phyloP scores from a whole-genome alignment of 1,284 basidiomycete genomes.

The Ceratobasidium sp. region DNA sequence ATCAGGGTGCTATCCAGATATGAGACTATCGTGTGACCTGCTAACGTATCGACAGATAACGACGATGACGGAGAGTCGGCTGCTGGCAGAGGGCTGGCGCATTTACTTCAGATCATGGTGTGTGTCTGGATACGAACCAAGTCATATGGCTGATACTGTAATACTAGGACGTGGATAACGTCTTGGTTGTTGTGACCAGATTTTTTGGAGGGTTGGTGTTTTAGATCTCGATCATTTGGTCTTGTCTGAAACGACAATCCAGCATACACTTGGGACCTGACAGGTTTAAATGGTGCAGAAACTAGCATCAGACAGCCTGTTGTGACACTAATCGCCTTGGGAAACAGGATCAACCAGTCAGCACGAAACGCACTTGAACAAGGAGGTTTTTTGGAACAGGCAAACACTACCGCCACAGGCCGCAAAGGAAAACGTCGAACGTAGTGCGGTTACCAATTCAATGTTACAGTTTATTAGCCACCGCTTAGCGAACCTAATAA shows the following conservation, averaged over 20 bases:
- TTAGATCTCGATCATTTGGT: background rate
- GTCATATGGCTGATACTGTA: background rate
- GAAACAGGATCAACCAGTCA: conserved; percentile 46
- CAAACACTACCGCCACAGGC: background rate
- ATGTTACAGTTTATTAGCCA: conserved; percentile 36
- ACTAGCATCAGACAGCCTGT: background rate
- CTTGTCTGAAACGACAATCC: background rate
- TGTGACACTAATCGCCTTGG: background rate
- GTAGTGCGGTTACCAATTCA: conserved; percentile 14
- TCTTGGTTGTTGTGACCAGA: conserved; percentile 68
- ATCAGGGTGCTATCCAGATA: conserved; percentile 68
- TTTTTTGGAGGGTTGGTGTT: conserved; percentile 48
- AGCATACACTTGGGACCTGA: conserved; percentile 48
- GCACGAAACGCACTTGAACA: conserved; percentile 48
- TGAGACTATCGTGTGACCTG: conserved; percentile 14
- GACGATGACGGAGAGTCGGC: conserved; percentile 94
- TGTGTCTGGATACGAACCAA: background rate
- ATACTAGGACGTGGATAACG: conserved; percentile 64
- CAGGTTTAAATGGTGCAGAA: conserved; percentile 42
- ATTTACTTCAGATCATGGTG: conserved; percentile 88
- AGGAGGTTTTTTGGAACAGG: conserved; percentile 47
- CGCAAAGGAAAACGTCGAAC: conserved; percentile 41
- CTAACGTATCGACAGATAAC: conserved; percentile 69
- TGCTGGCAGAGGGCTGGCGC: conserved; percentile 86
- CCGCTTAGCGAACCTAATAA: conserved; percentile 33